Evolutionary conservation across 331 rosid genomes (phyloP), one percentile per base, ranked within the genome.

Genomic region (Rhamnella rubrinervis): DNA sequence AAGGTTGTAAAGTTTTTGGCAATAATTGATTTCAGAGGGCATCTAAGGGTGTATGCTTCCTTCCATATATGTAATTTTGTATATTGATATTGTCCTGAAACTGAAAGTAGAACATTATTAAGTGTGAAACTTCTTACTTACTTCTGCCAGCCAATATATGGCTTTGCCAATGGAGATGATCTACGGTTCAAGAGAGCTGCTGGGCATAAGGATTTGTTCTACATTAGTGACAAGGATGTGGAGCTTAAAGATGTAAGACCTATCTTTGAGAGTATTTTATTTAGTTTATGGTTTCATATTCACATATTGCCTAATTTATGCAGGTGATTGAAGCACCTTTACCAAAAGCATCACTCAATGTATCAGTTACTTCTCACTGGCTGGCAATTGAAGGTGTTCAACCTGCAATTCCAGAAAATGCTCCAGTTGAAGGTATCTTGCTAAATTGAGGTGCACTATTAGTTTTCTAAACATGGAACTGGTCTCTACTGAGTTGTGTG

Each of bases 361-460:
- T 93, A 46, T 85, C 97, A 20, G 38, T 93, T 78, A 66, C 66
- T 65, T 20, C 80, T 82, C 97, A 88, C 61, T 90, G 97, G 98
- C 83, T 93, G 75, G 92, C 97, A 81, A 88, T 93, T 75, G 98
- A 90, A 90, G 98, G 98, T 3, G 90, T 93, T 70, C 96, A 84
- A 71, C 97, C 96, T 70, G 92, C 96, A 72, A 80, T 93, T 75
- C 84, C 92, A 20, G 97, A 93, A 87, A 90, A 90, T 75, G 79
- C 93, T 63, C 78, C 77, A 2, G 60, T 67, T 70, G 95, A 86
- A 87, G 95, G 98, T 93, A 75, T 61, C 14, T 65, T 53, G 73
- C 61, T 61, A 37, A 68, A 71, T 41, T 70, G 41, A 59, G 55
- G 17, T 44, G 65, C 76, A 68, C 41, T 60, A 25, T 62, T 60